Percentiles rank a stretch among this genome's conserved stretches.
phyloP scores from a whole-genome alignment of 768 basidiomycete species.

The Udeniomyces megalosporus region DNA sequence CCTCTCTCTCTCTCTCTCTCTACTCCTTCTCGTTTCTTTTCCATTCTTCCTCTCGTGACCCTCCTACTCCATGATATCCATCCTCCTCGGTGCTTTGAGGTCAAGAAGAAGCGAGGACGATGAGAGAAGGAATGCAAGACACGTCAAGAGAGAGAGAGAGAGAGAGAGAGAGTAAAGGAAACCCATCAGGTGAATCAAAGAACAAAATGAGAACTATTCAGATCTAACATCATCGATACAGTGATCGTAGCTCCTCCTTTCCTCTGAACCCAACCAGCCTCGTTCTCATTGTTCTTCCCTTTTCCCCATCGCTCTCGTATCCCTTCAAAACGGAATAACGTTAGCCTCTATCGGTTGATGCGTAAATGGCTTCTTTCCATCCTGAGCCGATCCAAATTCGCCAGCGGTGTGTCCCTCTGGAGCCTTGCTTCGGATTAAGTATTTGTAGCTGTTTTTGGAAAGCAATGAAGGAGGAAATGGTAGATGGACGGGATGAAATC shows the following conservation, averaged over 20 bases:
- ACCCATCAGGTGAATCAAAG: background rate
- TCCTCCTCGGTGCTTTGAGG: too few relatives aligned
- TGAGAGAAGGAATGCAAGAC: background rate
- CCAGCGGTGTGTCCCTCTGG: conserved; percentile 64
- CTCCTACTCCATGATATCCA: too few relatives aligned
- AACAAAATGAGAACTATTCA: too few relatives aligned
- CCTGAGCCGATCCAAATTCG: conserved; percentile 55
- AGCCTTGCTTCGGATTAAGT: conserved; percentile 64
- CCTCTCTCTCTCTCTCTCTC: background rate
- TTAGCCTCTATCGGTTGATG: conserved; percentile 19
- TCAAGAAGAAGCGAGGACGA: background rate
- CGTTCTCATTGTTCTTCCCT: too few relatives aligned
- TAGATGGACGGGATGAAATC: background rate
- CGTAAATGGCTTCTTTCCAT: conserved; percentile 49
- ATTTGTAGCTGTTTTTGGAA: conserved; percentile 64
- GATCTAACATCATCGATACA: too few relatives aligned
- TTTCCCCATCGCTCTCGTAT: too few relatives aligned
- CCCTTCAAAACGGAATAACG: too few relatives aligned
- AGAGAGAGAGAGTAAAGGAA: background rate
- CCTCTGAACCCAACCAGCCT: too few relatives aligned
- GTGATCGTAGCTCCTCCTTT: too few relatives aligned
- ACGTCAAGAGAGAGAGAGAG: background rate
- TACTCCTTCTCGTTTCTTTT: background rate
- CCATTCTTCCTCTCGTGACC: too few relatives aligned
- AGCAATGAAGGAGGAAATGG: background rate